Base-by-base conservation (phyloP, 768 basidiomycete genomes). In the Neoboletus brunneissimus region DNA sequence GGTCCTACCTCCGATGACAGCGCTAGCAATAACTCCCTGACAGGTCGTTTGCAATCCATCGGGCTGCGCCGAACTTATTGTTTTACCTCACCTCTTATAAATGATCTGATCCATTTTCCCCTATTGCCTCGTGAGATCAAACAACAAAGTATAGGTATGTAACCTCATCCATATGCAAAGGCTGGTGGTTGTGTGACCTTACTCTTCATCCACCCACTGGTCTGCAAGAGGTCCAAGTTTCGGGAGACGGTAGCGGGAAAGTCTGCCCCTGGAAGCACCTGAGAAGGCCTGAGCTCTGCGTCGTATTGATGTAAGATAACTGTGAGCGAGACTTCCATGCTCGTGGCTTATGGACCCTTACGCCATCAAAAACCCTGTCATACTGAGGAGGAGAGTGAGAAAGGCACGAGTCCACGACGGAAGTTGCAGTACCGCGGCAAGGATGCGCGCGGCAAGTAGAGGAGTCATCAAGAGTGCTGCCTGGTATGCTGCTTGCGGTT, bases 391-490 rank as follows among this genome's bases (percentile, higher is more conserved):
- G 2, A 88, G 41, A 6, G 81, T 81, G 55, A 80, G 70, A 12
- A 85, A 51, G 5, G 75, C 77, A 50, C 75, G 73, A 16, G 89
- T 65, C 77, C 83, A 82, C 4, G 74, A 61, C 5, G 83, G 79
- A 58, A 86, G 77, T 37, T 75, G 78, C 25, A 85, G 65, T 8
- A 87, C 64, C 22, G 83, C 79, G 35, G 77, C 74, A 60, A 87
- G 63, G 56, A 90, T 76, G 54, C 83, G 75, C 34, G 86, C 57
- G 25, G 83, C 46, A 34, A 88, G 63, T 11, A 89, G 70, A 7
- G 89, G 88, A 0, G 83, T 82, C 5, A 83, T 83, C 42, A 89
- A 69, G 13, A 92, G 76, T 5, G 87, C 88, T 12, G 88, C 88
- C 72, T 91, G 89, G 66, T 91, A 91, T 31, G 87, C 90, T 92